A percentile compares a stretch with the other conserved stretches of the same genome.
phyloP scores from a whole-genome alignment of 106 monocot species.

The Ottelia alismoides region DNA sequence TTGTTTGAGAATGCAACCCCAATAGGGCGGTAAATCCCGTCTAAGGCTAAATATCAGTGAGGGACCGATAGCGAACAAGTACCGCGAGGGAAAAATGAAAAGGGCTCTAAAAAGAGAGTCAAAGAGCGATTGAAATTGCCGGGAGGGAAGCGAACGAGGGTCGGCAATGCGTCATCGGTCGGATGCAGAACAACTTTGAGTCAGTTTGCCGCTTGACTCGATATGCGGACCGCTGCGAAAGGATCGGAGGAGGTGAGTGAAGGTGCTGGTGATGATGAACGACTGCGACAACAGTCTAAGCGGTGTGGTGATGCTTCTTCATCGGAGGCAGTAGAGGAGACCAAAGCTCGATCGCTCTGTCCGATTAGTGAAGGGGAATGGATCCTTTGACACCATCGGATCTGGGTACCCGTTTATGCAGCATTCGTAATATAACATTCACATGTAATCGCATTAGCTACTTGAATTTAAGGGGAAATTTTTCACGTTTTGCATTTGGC shows the following conservation, averaged over 20 bases:
- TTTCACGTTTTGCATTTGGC: too few relatives aligned
- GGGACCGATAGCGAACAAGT: conserved; percentile 18
- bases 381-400: too few relatives aligned
- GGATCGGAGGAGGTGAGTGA: conserved; percentile 5
- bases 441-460: too few relatives aligned
- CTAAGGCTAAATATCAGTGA: conserved; percentile 19
- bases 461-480: too few relatives aligned
- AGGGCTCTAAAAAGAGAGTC: conserved; percentile 22
- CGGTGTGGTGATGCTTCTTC: too few relatives aligned
- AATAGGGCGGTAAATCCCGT: conserved; percentile 15
- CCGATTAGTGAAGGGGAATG: too few relatives aligned
- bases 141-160: conserved; percentile 16
- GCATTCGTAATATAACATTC: too few relatives aligned
- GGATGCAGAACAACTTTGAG: conserved; percentile 9
- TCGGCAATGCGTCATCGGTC: conserved; percentile 3
- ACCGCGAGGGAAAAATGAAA: conserved; percentile 18
- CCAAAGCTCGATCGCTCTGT: too few relatives aligned
- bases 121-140: conserved; percentile 20
- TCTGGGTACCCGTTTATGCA: too few relatives aligned
- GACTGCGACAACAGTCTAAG: too few relatives aligned
- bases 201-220: conserved; percentile 21
- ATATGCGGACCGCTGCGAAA: conserved; percentile 10
- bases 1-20: conserved; percentile 22
- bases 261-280: too few relatives aligned
- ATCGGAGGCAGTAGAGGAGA: too few relatives aligned